Evolutionary conservation across 2,329 filamentous ascomycete genomes (phyloP).

Genomic region (Teratosphaeria epicoccoides): DNA sequence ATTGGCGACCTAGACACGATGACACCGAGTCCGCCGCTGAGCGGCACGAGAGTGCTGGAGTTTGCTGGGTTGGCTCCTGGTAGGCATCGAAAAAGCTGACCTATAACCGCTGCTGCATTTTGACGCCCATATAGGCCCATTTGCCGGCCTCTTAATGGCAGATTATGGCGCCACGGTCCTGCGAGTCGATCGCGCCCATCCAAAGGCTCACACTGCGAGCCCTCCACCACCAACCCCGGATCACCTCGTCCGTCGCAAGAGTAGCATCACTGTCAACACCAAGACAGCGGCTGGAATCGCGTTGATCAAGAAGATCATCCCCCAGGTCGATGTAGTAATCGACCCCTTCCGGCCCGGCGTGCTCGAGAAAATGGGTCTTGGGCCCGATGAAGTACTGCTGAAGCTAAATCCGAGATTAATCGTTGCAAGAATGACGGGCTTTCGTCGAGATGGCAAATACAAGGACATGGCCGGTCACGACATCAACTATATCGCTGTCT

Average conservation of each 20-base stretch:
- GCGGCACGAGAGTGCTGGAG: constrained; percentile 53
- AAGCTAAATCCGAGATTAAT: constrained; percentile 63
- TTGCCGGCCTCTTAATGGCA: constrained; percentile 76
- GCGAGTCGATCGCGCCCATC: constrained; percentile 61
- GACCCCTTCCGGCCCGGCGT: constrained; percentile 91
- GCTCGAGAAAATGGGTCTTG: constrained; percentile 71
- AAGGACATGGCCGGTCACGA: constrained; percentile 84
- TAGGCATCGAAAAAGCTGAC: constrained; percentile 11
- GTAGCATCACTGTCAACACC: constrained; percentile 69
- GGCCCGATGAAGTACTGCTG: constrained; percentile 55
- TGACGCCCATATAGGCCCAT: constrained; percentile 53
- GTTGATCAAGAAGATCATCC: constrained; percentile 56
- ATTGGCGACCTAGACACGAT: constrained; percentile 9
- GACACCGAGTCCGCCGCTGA: constrained; percentile 38
- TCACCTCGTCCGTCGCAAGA: constrained; percentile 68
- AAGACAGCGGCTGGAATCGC: constrained; percentile 54
- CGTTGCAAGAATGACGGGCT: constrained; percentile 79
- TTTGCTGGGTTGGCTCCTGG: constrained; percentile 53
- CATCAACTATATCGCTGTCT: constrained; percentile 91
- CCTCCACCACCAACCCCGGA: constrained; percentile 47
- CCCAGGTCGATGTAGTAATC: constrained; percentile 65
- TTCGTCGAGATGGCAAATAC: constrained; percentile 71
- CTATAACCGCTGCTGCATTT: not conserved
- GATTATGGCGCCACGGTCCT: constrained; percentile 84
- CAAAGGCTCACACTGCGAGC: constrained; percentile 27